Conservation (phyloP, 768 basidiomycete species). For the Asterophora parasitica region DNA sequence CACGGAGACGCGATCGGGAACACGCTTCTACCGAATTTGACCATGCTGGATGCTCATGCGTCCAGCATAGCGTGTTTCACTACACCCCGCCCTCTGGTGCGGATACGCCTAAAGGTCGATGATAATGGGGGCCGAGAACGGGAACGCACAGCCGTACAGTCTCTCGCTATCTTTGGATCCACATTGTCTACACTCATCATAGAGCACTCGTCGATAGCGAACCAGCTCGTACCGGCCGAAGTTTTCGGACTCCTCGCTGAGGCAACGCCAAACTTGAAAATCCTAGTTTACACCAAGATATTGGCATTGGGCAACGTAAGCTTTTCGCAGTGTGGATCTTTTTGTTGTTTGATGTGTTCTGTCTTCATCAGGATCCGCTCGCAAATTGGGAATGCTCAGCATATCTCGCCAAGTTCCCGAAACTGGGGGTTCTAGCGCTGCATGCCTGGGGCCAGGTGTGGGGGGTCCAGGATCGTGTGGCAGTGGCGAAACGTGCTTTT, state of each 20-base stretch:
- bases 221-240: slow-evolving; percentile 1
- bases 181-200: slow-evolving; percentile 11
- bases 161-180: slow-evolving; percentile 10
- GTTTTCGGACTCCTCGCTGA: slow-evolving; percentile 5
- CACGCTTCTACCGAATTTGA: slow-evolving; percentile 11
- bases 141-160: slow-evolving; percentile 6
- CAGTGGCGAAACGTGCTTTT: slow-evolving; percentile 7
- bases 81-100: slow-evolving; percentile 9
- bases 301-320: slow-evolving; percentile 1
- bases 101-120: slow-evolving; percentile 11
- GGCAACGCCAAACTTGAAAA: slow-evolving; percentile 1
- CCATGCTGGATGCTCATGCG: slow-evolving; percentile 13
- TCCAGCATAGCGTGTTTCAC: slow-evolving; percentile 11
- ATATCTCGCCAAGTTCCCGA: slow-evolving; percentile 1
- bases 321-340: background rate
- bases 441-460: background rate
- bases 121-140: background rate
- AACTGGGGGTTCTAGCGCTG: slow-evolving; percentile 8
- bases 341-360: background rate
- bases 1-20: slow-evolving; percentile 7
- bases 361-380: slow-evolving; percentile 1
- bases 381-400: slow-evolving; percentile 2
- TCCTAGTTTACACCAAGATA: slow-evolving; percentile 1
- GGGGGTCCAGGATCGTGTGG: background rate
- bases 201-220: slow-evolving; percentile 7